A percentile compares a stretch with the other conserved stretches of the same genome.
phyloP scores from a whole-genome alignment of 257 asterid species.

The Gentiana straminea region DNA sequence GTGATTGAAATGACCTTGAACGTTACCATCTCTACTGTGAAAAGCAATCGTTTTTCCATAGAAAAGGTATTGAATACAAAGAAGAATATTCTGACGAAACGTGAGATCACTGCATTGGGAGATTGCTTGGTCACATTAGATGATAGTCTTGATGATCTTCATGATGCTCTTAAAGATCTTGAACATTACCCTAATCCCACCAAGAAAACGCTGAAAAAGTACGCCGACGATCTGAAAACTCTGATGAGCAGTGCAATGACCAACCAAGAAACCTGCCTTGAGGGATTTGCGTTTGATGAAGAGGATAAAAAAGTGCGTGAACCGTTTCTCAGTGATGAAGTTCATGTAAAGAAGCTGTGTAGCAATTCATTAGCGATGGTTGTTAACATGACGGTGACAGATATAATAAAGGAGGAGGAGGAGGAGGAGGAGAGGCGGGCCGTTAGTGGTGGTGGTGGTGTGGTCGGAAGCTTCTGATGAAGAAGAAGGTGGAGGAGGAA shows the following conservation, averaged over 20 bases:
- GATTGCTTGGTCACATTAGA: constrained; percentile 60
- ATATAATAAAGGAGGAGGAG: constrained; percentile 8
- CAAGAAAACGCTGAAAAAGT: constrained; percentile 36
- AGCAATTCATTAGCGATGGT: constrained; percentile 80
- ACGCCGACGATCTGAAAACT: constrained; percentile 72
- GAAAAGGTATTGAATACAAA: constrained; percentile 22
- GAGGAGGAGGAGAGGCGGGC: constrained; percentile 23
- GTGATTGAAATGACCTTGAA: constrained; percentile 44
- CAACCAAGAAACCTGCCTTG: constrained; percentile 70
- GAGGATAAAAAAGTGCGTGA: constrained; percentile 41
- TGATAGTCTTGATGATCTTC: constrained; percentile 63
- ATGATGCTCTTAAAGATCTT: constrained; percentile 33
- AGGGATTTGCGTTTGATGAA: constrained; percentile 61
- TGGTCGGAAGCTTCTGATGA: constrained; percentile 28
- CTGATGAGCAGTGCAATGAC: constrained; percentile 70
- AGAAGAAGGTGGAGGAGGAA: constrained; percentile 1
- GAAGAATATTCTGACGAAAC: constrained; percentile 18
- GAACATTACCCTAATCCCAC: constrained; percentile 42
- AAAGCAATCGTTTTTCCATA: constrained; percentile 39
- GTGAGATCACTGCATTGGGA: constrained; percentile 50
- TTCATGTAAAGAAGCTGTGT: constrained; percentile 56
- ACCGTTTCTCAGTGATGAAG: constrained; percentile 32
- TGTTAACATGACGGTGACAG: constrained; percentile 55
- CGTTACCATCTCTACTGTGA: constrained; percentile 43
- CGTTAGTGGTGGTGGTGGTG: too few species aligned